phyloP scores from a whole-genome alignment of 2,329 filamentous ascomycete genomes.

The Colletotrichum caudatum region DNA sequence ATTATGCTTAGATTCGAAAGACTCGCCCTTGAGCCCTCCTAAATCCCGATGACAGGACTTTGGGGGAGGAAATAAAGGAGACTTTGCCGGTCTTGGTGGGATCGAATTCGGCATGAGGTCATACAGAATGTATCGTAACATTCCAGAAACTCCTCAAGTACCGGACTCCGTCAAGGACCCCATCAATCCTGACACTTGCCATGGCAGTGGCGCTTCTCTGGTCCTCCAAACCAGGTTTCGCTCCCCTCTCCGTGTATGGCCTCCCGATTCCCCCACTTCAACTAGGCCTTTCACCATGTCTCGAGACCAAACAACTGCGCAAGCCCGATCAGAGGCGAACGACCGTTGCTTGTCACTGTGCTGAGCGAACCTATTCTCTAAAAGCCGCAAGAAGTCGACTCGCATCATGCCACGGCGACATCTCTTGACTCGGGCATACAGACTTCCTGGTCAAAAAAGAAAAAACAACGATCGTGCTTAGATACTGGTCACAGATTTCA shows the following conservation, averaged over 20 bases:
- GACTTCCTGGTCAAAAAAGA: background rate
- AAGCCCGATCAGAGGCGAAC: background rate
- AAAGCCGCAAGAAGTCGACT: background rate
- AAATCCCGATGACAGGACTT: background rate
- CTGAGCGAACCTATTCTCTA: background rate
- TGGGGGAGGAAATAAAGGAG: no score
- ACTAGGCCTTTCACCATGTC: background rate
- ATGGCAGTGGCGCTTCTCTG: background rate
- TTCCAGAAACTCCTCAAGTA: background rate
- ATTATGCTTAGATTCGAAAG: background rate
- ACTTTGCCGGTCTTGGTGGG: background rate
- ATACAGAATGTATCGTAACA: background rate
- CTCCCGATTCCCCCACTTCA: background rate
- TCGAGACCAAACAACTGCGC: background rate
- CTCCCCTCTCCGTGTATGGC: background rate
- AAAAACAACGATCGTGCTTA: background rate
- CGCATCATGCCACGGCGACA: background rate
- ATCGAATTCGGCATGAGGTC: background rate
- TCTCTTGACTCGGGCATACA: background rate
- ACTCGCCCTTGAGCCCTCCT: background rate
- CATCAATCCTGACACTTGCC: background rate
- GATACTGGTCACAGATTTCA: background rate
- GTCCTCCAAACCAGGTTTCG: background rate
- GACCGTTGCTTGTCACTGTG: background rate
- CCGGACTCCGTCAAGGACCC: background rate